Evolutionary conservation across 306 rosid species (phyloP).

Genomic region (Cucumis melo): DNA sequence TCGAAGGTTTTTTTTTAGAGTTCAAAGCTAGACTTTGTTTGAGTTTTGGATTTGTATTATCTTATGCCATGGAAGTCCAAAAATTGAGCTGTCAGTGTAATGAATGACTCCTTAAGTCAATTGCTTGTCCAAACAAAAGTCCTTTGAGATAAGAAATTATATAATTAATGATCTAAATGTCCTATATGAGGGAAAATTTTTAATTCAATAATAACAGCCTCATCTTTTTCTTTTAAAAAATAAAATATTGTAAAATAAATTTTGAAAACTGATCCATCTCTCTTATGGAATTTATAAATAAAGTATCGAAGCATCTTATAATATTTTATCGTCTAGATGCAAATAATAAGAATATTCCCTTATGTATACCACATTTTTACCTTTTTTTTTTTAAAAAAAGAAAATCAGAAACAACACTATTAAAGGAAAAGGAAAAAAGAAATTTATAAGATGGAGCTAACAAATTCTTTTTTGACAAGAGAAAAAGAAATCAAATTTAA

Average conservation of each 20-base stretch:
- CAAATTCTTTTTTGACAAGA: too few species aligned
- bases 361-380: background rate
- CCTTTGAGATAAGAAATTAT: background rate
- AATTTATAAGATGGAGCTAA: too few species aligned
- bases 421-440: too few species aligned
- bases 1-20: background rate
- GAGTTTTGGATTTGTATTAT: background rate
- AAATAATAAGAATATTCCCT: background rate
- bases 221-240: background rate
- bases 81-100: background rate
- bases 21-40: background rate
- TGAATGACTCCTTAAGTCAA: background rate
- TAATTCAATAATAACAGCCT: background rate
- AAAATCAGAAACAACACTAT: too few species aligned
- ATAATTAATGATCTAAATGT: background rate
- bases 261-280: background rate
- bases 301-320: background rate
- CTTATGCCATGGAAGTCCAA: background rate
- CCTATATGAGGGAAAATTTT: background rate
- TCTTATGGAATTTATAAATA: background rate
- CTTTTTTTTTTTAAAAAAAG: too few species aligned
- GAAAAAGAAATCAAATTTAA: too few species aligned
- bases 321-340: too few species aligned
- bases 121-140: background rate
- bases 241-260: too few species aligned